phyloP scores from a whole-genome alignment of 257 asterid genomes.

The Marsdenia floribunda region DNA sequence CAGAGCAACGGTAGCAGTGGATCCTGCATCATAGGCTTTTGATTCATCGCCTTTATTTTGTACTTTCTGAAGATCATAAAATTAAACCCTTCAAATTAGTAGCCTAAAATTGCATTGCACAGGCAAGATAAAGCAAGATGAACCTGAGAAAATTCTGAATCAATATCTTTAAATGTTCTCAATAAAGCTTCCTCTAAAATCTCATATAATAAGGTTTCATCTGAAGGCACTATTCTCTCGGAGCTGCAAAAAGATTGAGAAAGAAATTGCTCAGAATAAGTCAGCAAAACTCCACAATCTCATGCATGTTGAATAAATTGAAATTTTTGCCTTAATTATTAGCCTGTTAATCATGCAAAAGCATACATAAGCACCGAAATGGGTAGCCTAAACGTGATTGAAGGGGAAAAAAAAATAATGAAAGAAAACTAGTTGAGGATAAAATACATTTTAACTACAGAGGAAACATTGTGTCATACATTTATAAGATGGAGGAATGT shows the following conservation, averaged over 20 bases:
- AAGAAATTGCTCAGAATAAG: background rate
- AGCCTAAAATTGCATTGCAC: conserved; percentile 10
- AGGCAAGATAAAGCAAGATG: conserved; percentile 13
- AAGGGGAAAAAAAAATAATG: no score
- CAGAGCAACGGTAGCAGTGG: conserved; percentile 51
- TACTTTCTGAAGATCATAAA: conserved; percentile 44
- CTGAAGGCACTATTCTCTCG: conserved; percentile 15
- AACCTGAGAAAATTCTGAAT: conserved; percentile 56
- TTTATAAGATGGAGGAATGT: background rate
- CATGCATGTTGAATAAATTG: background rate
- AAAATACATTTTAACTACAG: background rate
- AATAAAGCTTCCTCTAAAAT: conserved; percentile 51
- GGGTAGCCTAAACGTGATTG: no score
- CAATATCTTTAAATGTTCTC: conserved; percentile 64
- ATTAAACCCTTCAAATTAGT: conserved; percentile 14
- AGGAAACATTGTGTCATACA: background rate
- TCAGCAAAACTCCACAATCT: background rate
- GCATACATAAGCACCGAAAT: background rate
- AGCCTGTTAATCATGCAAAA: background rate
- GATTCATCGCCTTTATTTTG: background rate
- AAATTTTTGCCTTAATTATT: background rate
- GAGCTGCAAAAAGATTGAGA: conserved; percentile 30
- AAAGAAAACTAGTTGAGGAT: background rate
- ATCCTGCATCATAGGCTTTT: conserved; percentile 48
- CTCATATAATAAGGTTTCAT: conserved; percentile 24